These are phyloP conservation scores for Cadophora gregata DNA, from an alignment of 2,329 filamentous ascomycete species.

Conservation along the genomic window DNA sequence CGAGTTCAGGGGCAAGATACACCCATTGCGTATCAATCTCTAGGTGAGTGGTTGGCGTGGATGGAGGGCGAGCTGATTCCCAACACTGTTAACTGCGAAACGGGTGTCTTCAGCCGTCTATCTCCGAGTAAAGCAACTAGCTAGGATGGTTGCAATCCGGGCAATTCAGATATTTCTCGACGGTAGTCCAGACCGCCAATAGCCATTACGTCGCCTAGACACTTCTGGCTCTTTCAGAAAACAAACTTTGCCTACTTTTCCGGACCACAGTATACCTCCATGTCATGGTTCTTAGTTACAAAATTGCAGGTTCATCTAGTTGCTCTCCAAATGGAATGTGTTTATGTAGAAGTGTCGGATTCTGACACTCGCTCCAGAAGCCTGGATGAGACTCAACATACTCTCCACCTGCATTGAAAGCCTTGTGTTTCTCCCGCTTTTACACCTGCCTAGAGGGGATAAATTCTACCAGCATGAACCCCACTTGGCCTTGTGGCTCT, in stretches of 20 bases:
- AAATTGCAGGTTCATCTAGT: background rate
- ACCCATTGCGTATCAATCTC: background rate
- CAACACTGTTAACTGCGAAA: background rate
- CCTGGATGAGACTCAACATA: background rate
- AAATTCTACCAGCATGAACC: conserved; percentile 1
- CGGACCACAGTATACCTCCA: background rate
- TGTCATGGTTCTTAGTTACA: background rate
- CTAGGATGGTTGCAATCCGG: background rate
- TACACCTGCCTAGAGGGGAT: conserved; percentile 12
- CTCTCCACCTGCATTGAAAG: background rate
- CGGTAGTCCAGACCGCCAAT: background rate
- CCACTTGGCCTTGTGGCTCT: conserved; percentile 4
- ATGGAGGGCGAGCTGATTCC: background rate
- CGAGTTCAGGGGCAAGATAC: background rate
- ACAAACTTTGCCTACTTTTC: background rate
- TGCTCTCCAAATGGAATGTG: too few species aligned
- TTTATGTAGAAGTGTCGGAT: background rate
- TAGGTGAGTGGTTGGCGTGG: conserved; percentile 3
- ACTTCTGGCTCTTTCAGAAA: background rate
- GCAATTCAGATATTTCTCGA: background rate
- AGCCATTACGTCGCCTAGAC: background rate
- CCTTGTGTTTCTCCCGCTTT: background rate
- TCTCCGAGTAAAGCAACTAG: background rate
- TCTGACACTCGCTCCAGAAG: background rate
- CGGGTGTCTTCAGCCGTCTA: conserved; percentile 9